Base-by-base conservation (phyloP, 805 yeast species). In the Candida hispaniensis region DNA sequence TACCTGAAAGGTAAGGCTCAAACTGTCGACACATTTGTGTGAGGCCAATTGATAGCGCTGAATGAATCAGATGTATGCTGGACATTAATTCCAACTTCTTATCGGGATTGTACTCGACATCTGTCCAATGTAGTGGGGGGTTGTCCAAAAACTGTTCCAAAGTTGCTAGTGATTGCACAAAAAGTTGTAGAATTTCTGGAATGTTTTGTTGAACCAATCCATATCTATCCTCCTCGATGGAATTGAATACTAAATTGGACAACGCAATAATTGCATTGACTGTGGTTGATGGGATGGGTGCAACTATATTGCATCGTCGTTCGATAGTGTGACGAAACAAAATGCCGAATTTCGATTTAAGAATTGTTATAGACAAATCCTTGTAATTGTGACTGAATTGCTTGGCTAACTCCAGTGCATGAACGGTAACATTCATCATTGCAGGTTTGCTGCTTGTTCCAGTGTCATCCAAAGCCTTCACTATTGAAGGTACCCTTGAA, bases 151-250 rank as follows among this genome's bases (percentile, higher is more conserved):
- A 45, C 18, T 42, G 27, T 9, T 50, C 55, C 15, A 58, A 30
- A 9, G 42, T 34, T 6, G 42, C 25, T 17, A 54, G 35, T 4
- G 55, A 40, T 27, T 38, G 34, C 21, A 56, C 51, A 18, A 54
- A 41, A 4, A 30, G 38, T 13, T 39, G 45, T 28, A 61, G 44
- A 8, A 51, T 47, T 7, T 43, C 42, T 5, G 60, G 58, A 25
- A 61, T 55, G 14, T 60, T 60, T n/a, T 48, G 43, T 44, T 63
- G 66, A 8, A 63, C 67, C 8, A 49, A 55, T 11, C 67, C 67
- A 34, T 46, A 48, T 7, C 48, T 41, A 41, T 61, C 67, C 32
- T 61, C 67, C 5, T 46, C 44, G 9, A 51, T 35, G 1, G 65
- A 59, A 17, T 43, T 44, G 20, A 46, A 46, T 3, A 58, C 51